Evolutionary conservation across 176 grass and related monocot genomes (phyloP).

Genomic region (Sorghum bicolor): DNA sequence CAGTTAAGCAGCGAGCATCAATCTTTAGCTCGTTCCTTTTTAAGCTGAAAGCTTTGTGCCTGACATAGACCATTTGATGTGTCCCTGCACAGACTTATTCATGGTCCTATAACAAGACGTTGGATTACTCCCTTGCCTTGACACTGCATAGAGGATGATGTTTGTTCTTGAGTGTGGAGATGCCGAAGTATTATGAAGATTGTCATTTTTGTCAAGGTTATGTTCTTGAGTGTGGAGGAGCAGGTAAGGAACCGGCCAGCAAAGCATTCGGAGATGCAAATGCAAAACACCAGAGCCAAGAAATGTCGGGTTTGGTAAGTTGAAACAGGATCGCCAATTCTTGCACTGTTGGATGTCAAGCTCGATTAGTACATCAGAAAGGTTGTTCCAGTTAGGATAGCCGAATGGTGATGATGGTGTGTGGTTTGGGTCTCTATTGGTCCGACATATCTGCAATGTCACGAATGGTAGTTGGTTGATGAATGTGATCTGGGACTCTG

Average conservation of each 20-base stretch:
- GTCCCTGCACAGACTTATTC: not conserved
- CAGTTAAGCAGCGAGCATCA: slow-evolving; percentile 69
- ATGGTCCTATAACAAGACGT: not conserved
- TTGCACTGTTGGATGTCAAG: not conserved
- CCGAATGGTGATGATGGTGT: not conserved
- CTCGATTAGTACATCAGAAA: not conserved
- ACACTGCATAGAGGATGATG: not conserved
- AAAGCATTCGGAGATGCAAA: not conserved
- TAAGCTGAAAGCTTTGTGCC: slow-evolving; percentile 16
- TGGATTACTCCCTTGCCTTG: not conserved
- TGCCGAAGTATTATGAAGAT: not conserved
- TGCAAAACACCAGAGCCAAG: not conserved
- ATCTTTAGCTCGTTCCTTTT: slow-evolving; percentile 39
- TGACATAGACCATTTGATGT: slow-evolving; percentile 13
- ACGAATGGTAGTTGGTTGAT: not conserved
- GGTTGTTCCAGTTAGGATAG: not conserved
- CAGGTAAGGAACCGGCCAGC: not conserved
- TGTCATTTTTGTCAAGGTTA: not conserved
- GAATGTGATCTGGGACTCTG: not conserved
- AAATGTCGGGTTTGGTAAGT: not conserved
- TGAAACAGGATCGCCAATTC: not conserved
- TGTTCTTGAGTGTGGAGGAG: not conserved
- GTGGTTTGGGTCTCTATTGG: not conserved
- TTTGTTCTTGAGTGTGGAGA: not conserved
- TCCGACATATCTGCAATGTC: not conserved